These are phyloP conservation scores for Piromyces finnis DNA, from an alignment of 192 early-diverging fungal genomes.

Conservation along the genomic window DNA sequence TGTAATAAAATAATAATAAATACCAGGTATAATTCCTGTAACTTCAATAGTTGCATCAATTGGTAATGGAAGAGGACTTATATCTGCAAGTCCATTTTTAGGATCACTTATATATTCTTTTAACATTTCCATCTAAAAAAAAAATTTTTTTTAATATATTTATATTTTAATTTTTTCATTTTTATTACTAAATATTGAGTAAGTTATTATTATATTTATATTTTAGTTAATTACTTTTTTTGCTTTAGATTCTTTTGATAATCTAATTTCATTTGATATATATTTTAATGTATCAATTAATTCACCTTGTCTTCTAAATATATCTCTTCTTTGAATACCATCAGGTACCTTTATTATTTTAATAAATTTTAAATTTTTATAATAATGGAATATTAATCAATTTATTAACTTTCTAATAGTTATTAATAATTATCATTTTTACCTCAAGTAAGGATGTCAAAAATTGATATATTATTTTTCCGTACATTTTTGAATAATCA, in stretches of 20 bases:
- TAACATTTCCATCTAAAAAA: conserved; percentile 57
- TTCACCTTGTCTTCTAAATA: conserved; percentile 65
- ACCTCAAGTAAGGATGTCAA: conserved; percentile 49
- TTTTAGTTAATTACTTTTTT: conserved; percentile 76
- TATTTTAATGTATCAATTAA: conserved; percentile 55
- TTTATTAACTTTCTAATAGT: too few relatives aligned
- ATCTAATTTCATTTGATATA: conserved; percentile 54
- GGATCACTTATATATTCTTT: conserved; percentile 59
- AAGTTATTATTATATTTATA: not conserved
- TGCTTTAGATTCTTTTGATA: conserved; percentile 61
- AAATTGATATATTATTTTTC: conserved; percentile 67
- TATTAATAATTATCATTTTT: not conserved
- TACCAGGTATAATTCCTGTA: conserved; percentile 67
- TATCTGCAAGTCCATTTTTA: conserved; percentile 59
- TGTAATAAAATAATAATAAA: conserved; percentile 78
- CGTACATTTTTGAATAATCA: conserved; percentile 65
- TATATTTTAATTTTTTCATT: not conserved
- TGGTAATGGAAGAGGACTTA: conserved; percentile 71
- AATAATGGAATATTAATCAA: too few relatives aligned
- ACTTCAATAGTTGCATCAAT: conserved; percentile 80
- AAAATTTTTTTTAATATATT: not conserved
- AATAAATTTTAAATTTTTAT: too few relatives aligned
- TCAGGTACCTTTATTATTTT: conserved; percentile 33
- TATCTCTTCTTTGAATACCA: conserved; percentile 47
- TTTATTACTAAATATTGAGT: not conserved